phyloP scores from a whole-genome alignment of 2,329 filamentous ascomycete genomes.

The Macrophomina phaseolina region DNA sequence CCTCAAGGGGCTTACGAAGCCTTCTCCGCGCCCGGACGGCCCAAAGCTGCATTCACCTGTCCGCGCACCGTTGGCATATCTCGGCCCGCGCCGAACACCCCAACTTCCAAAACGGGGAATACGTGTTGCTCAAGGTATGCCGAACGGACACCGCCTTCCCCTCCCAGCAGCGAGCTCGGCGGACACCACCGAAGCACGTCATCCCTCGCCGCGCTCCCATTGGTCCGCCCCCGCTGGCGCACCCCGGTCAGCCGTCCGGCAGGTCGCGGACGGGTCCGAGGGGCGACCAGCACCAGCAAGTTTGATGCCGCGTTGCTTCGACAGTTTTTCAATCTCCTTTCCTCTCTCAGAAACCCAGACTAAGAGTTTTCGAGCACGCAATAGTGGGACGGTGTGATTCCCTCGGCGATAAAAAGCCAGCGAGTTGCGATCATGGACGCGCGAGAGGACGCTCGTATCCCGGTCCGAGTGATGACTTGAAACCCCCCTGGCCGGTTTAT shows the following conservation, averaged over 20 bases:
- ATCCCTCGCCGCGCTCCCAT: neutral
- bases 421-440: neutral
- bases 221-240: neutral
- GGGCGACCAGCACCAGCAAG: too few relatives aligned
- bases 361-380: neutral
- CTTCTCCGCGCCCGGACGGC: too few relatives aligned
- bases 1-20: too few relatives aligned
- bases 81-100: neutral
- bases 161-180: neutral
- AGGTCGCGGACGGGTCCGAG: neutral
- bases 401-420: neutral
- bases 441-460: neutral
- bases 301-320: neutral
- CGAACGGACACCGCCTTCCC: neutral
- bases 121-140: neutral
- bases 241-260: neutral
- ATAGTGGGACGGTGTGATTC: neutral
- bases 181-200: conserved; percentile 7
- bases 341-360: neutral
- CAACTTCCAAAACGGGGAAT: neutral
- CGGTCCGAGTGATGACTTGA: neutral
- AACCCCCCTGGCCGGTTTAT: too few relatives aligned
- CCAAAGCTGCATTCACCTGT: too few relatives aligned
- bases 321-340: too few relatives aligned
- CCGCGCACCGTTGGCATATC: neutral